Evolutionary conservation across 2,329 filamentous ascomycete genomes (phyloP), one percentile per base, ranked within the genome.

Genomic region (Sphaerulina vaccinii): DNA sequence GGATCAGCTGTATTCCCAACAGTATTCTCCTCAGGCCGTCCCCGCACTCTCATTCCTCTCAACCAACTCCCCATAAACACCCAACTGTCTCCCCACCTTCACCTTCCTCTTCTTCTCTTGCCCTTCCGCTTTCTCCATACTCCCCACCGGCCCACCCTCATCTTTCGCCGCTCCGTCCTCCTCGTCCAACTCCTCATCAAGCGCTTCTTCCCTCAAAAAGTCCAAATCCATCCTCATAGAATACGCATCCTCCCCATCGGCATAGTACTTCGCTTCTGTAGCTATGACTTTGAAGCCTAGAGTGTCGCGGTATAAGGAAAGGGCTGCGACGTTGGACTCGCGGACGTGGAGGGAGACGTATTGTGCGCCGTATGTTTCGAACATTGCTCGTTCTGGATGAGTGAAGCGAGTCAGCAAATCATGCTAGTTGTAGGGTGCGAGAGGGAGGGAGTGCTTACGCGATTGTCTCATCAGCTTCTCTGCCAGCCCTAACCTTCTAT

Each of bases 301-400:
- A 0, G 91, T 96, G 69, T 95, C 87, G 64, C 90, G 85, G 81
- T 99, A 99, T 18, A 99, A 82, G 65, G 88, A 88, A 57, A 96
- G 82, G 21, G 93, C 93, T 5, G 93, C 93, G 56, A 82, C 82
- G 78, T 99, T 99, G 72, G 88, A 93, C 47, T 96, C 83, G 66
- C 93, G 91, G 59, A 99, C 93, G 76, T 99, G 93, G 27, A 99
- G 83, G 27, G 88, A 95, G 67, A 99, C 92, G 76, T 96, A 97
- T 69, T 87, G 82, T 1, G 91, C 93, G 65, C 84, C 82, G 69
- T 92, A 96, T 27, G 88, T 91, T 73, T 99, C 93, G 54, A 91
- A 90, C 93, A 99, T 99, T 64, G 93, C 93, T 64, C 89, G 82
- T 76, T 96, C 88, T 92, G n/a, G n/a, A n/a, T n/a, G n/a, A n/a